Conservation (phyloP, 176 grass and related monocot species). For the Ampelocalamus luodianensis region DNA sequence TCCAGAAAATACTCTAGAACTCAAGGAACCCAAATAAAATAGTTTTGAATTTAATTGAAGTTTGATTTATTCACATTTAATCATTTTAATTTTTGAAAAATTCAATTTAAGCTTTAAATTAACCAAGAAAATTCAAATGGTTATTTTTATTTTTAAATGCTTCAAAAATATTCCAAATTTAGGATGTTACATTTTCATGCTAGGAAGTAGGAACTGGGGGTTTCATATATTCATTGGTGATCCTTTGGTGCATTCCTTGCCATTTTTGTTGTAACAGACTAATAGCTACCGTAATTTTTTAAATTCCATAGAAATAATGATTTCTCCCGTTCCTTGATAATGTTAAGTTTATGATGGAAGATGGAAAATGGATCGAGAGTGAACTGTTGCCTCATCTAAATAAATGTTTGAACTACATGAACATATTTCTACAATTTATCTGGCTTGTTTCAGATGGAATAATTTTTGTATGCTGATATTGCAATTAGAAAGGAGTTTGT, state of each 20-base stretch:
- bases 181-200: slow-evolving; percentile 35
- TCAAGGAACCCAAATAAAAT: no score
- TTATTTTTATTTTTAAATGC: neutral
- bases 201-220: slow-evolving; percentile 2
- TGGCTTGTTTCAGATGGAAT: neutral
- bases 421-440: neutral
- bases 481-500: slow-evolving; percentile 6
- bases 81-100: no score
- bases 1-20: no score
- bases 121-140: no score
- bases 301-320: neutral
- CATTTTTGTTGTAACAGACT: no score
- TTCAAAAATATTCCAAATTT: no score
- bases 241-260: neutral
- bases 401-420: slow-evolving; percentile 35
- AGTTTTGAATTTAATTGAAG: no score
- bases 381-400: slow-evolving; percentile 8
- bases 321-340: neutral
- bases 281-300: no score
- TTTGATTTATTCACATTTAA: no score
- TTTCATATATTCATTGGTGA: neutral
- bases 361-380: neutral
- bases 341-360: neutral
- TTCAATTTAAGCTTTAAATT: no score
- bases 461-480: slow-evolving; percentile 14